Percentiles rank a stretch among this genome's conserved stretches.
Conservation (phyloP, 495 filamentous ascomycete species). For the Lasiosphaeria ovina region DNA sequence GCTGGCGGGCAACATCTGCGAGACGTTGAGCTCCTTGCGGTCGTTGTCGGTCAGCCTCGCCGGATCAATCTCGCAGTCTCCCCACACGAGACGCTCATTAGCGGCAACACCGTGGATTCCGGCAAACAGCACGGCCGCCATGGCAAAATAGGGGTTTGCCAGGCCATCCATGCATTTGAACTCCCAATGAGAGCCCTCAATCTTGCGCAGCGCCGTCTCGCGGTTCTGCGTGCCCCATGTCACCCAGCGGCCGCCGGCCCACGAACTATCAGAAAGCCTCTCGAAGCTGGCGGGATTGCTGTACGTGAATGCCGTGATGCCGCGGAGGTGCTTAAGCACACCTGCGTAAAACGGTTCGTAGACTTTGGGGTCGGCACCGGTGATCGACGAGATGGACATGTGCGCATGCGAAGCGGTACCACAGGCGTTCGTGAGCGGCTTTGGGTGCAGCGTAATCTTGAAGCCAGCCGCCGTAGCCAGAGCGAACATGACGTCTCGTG, state of each 20-base stretch:
- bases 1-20: conserved; percentile 47
- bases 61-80: conserved; percentile 60
- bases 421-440: conserved; percentile 56
- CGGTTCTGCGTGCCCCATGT: conserved; percentile 76
- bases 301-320: conserved; percentile 66
- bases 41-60: conserved; percentile 48
- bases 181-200: conserved; percentile 66
- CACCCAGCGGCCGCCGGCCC: conserved; percentile 74
- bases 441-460: conserved; percentile 75
- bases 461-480: conserved; percentile 58
- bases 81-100: conserved; percentile 44
- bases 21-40: conserved; percentile 53
- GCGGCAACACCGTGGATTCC: conserved; percentile 60
- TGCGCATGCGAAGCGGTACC: conserved; percentile 70
- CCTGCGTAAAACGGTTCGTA: conserved; percentile 65
- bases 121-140: conserved; percentile 64
- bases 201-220: conserved; percentile 64
- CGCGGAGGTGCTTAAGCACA: conserved; percentile 59
- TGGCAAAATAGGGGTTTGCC: conserved; percentile 68
- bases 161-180: conserved; percentile 67
- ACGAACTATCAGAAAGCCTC: conserved; percentile 62
- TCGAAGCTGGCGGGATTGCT: conserved; percentile 59
- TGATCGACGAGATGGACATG: conserved; percentile 55
- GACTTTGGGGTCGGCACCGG: conserved; percentile 35
- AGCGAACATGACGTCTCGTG: conserved; percentile 64